Percentiles rank a stretch among this genome's conserved stretches.
phyloP scores from a whole-genome alignment of 2,329 filamentous ascomycete genomes.

The Biscogniauxia mediterranea region DNA sequence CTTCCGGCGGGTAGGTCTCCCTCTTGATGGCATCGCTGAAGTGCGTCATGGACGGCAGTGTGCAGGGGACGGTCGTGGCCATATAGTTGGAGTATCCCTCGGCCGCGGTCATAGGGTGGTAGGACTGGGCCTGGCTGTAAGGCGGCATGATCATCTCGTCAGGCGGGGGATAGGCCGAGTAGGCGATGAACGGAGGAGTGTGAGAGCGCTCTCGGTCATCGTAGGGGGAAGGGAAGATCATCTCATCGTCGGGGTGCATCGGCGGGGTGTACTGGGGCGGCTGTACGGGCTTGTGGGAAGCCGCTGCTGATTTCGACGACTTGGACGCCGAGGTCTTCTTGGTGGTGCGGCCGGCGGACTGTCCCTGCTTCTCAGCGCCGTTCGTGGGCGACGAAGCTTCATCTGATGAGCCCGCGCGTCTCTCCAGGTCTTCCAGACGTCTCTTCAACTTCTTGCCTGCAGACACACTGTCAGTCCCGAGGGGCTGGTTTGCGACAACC shows the following conservation, averaged over 20 bases:
- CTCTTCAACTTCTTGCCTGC: conserved; percentile 90
- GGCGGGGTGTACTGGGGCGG: conserved; percentile 61
- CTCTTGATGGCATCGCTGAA: conserved; percentile 66
- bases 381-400: conserved; percentile 31
- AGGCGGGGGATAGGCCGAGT: conserved; percentile 65
- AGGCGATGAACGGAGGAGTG: conserved; percentile 68
- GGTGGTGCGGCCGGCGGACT: conserved; percentile 33
- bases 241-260: conserved; percentile 61
- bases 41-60: conserved; percentile 63
- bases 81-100: conserved; percentile 59
- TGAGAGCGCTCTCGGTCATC: conserved; percentile 68
- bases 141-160: conserved; percentile 62
- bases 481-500: neutral
- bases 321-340: conserved; percentile 50
- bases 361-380: conserved; percentile 39
- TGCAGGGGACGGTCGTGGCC: conserved; percentile 53
- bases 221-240: conserved; percentile 60
- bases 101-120: conserved; percentile 50
- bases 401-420: conserved; percentile 63
- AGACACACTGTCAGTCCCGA: conserved; percentile 4
- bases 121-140: conserved; percentile 54
- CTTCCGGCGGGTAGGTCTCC: conserved; percentile 57
- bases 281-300: conserved; percentile 38
- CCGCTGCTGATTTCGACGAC: conserved; percentile 33
- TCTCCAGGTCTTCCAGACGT: conserved; percentile 81